Evolutionary conservation across 2,329 filamentous ascomycete species (phyloP), one percentile per base, ranked within the genome.

Genomic region (Ascochyta koolunga): DNA sequence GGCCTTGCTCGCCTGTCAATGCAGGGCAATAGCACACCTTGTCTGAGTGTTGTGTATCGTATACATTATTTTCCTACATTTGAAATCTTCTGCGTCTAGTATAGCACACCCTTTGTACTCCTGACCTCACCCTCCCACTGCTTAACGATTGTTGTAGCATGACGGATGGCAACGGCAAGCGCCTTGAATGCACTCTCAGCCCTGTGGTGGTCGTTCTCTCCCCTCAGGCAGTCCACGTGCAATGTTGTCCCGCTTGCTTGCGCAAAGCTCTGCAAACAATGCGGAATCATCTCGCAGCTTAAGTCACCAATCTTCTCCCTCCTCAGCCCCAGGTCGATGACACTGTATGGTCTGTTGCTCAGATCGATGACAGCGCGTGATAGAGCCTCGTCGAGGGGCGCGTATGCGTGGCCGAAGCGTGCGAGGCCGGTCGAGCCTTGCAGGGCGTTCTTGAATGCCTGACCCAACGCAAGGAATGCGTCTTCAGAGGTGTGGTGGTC

Each of bases 401-500:
- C 90, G 76, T 97, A 96, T 58, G 92, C 95, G 67, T 86, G 89
- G 27, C 93, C 95, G 78, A 97, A 99, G 41, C 95, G 88, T 53
- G 91, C 89, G 42, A 98, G 86, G 16, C 93, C 95, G 24, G 88
- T 83, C 8, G 89, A 89, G 9, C 85, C 85, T 59, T 89, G 88
- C 36, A 99, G 85, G 15, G 93, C 91, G 42, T 82, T 76, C 69
- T 89, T 89, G 79, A 98, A 97, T 52, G 92, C 91, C 64, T 83
- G 82, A 42, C 95, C 95, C 19, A 99, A 86, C 13, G 93, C 91
- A 62, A 99, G 89, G 78, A 91, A 97, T 55, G 91, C 89, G 74
- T 99, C 95, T 81, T 99, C 95, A 60, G 93, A 89, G 8, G 93
- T 97, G 84, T 99, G 95, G 80, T 99, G 95, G 82, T 98, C 95